A percentile compares a stretch with the other conserved stretches of the same genome.
Conservation (phyloP, 805 yeast species). For the Vanderwaltozyma polyspora region DNA sequence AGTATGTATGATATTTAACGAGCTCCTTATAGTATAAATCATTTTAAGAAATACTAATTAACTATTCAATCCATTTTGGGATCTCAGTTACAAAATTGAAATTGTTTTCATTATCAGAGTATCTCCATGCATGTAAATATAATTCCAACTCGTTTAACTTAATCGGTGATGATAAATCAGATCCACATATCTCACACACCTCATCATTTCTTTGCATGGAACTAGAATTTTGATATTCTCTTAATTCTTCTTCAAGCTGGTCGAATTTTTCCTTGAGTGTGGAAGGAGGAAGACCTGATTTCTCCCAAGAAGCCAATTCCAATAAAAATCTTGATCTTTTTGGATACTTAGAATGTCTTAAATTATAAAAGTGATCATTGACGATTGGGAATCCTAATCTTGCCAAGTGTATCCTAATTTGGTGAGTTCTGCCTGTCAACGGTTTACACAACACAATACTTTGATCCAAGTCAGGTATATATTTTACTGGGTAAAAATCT, state of each 20-base stretch:
- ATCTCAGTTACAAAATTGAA: constrained; percentile 32
- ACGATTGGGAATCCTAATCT: constrained; percentile 76
- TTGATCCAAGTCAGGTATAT: constrained; percentile 36
- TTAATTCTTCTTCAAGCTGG: constrained; percentile 15
- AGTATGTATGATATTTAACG: neutral
- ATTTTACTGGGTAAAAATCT: constrained; percentile 48
- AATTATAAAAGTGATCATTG: constrained; percentile 66
- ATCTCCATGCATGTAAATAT: constrained; percentile 28
- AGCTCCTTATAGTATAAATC: too few species aligned
- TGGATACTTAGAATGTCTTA: constrained; percentile 14
- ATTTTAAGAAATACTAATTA: too few species aligned
- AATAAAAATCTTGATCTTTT: constrained; percentile 15
- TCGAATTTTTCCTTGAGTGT: constrained; percentile 8
- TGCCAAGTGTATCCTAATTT: constrained; percentile 85
- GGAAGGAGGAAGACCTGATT: constrained; percentile 1
- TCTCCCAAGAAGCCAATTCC: constrained; percentile 12
- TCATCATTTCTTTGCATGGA: neutral
- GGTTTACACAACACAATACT: constrained; percentile 75
- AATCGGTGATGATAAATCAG: constrained; percentile 16
- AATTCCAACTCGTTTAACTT: constrained; percentile 19
- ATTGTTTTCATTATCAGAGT: constrained; percentile 21
- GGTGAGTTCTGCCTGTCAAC: constrained; percentile 91
- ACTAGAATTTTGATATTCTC: constrained; percentile 26
- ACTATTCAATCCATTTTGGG: constrained; percentile 35
- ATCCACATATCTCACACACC: constrained; percentile 19